Conservation (phyloP, 2,329 filamentous ascomycete genomes). For the Colletotrichum plurivorum region DNA sequence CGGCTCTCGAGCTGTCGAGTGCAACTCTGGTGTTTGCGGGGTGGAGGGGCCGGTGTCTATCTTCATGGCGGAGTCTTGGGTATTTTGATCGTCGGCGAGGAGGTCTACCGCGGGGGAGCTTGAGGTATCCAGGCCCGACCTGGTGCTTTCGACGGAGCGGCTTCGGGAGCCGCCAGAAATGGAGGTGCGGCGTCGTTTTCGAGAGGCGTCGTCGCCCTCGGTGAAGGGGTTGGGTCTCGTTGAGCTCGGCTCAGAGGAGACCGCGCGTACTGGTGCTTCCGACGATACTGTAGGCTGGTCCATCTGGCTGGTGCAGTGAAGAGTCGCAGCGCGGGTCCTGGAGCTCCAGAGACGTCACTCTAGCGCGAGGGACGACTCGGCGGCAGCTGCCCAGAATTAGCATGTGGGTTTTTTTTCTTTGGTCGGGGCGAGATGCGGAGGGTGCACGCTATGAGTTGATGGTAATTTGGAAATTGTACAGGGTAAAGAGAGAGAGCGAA, state of each 20-base stretch:
- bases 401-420: slow-evolving; percentile 63
- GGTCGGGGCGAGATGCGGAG: slow-evolving; percentile 38
- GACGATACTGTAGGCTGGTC: slow-evolving; percentile 64
- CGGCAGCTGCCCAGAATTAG: slow-evolving; percentile 68
- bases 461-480: slow-evolving; percentile 40
- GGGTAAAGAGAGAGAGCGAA: slow-evolving; percentile 29
- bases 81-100: slow-evolving; percentile 44
- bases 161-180: slow-evolving; percentile 66
- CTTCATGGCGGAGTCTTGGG: slow-evolving; percentile 55
- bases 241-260: slow-evolving; percentile 74
- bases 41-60: slow-evolving; percentile 55
- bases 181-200: slow-evolving; percentile 75
- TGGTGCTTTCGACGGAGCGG: slow-evolving; percentile 62
- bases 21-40: slow-evolving; percentile 60
- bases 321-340: slow-evolving; percentile 55
- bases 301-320: slow-evolving; percentile 64
- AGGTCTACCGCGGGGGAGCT: slow-evolving; percentile 48
- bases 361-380: slow-evolving; percentile 68
- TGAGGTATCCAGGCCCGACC: slow-evolving; percentile 50
- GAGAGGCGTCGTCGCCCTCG: slow-evolving; percentile 67
- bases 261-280: slow-evolving; percentile 70
- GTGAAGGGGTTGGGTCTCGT: slow-evolving; percentile 76
- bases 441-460: slow-evolving; percentile 16
- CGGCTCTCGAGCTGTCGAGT: slow-evolving; percentile 49
- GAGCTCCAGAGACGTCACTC: slow-evolving; percentile 64